Evolutionary conservation across 202 grass and related monocot species (phyloP).

Genomic region (Panicum virgatum): DNA sequence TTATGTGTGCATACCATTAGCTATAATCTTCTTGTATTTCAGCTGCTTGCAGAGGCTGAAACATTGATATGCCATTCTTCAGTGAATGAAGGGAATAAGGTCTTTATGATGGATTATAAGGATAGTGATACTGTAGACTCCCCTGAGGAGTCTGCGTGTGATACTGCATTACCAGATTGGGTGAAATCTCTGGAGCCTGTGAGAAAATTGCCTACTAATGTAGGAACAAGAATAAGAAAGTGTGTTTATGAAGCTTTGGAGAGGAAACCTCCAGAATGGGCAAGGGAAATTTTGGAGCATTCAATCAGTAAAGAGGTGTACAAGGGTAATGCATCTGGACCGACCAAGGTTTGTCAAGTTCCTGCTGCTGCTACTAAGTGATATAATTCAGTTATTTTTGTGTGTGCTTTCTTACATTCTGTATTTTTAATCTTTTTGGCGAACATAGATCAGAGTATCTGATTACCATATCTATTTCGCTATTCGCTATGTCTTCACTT

Average conservation of each 20-base stretch:
- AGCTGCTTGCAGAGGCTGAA: slow-evolving; percentile 93
- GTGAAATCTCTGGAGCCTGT: slow-evolving; percentile 90
- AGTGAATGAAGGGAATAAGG: slow-evolving; percentile 56
- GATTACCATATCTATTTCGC: background rate
- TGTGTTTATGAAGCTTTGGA: slow-evolving; percentile 88
- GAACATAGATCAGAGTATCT: slow-evolving; percentile 3
- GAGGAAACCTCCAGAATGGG: slow-evolving; percentile 92
- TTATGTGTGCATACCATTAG: slow-evolving; percentile 19
- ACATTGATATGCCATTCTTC: slow-evolving; percentile 65
- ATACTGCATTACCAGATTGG: slow-evolving; percentile 79
- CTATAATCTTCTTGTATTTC: slow-evolving; percentile 58
- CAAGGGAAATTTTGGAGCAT: slow-evolving; percentile 85
- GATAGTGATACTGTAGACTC: slow-evolving; percentile 60
- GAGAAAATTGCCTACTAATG: slow-evolving; percentile 95
- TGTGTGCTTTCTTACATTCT: background rate
- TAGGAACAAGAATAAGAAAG: slow-evolving; percentile 98
- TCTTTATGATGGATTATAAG: slow-evolving; percentile 74
- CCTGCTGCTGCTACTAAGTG: slow-evolving; percentile 4
- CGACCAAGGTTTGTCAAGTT: slow-evolving; percentile 80
- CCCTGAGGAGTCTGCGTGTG: slow-evolving; percentile 52
- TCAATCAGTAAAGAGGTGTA: slow-evolving; percentile 98
- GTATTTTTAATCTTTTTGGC: background rate
- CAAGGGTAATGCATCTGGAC: slow-evolving; percentile 98
- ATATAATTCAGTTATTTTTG: background rate
- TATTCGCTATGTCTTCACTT: background rate